Conservation (phyloP, 2,329 filamentous ascomycete species). For the Pyrenophora seminiperda region DNA sequence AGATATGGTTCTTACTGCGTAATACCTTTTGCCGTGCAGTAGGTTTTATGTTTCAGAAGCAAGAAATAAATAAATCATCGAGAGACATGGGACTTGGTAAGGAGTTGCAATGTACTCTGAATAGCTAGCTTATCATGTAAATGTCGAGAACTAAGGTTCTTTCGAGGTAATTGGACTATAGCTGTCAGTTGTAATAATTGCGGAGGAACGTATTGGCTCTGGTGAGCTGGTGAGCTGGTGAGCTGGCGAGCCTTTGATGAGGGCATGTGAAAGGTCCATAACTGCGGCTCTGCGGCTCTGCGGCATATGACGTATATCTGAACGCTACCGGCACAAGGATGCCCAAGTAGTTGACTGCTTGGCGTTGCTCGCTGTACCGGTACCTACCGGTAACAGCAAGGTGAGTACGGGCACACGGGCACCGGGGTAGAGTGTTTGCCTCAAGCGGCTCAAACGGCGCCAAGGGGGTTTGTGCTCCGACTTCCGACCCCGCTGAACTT, state of each 20-base stretch:
- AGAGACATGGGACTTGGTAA: too few species aligned
- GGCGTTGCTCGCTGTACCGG: neutral
- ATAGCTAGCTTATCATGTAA: too few species aligned
- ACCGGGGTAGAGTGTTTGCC: neutral
- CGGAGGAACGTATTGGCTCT: too few species aligned
- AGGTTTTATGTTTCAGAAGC: too few species aligned
- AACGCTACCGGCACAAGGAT: neutral
- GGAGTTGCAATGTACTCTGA: too few species aligned
- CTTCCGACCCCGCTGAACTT: conserved; percentile 14
- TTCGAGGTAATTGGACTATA: too few species aligned
- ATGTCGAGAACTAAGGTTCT: too few species aligned
- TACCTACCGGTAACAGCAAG: neutral
- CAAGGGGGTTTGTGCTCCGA: conserved; percentile 11
- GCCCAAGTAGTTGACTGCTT: neutral
- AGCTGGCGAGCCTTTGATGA: too few species aligned
- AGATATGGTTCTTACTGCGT: neutral
- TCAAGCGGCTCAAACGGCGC: conserved; percentile 6
- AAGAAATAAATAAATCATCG: too few species aligned
- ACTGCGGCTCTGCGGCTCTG: conserved; percentile 22
- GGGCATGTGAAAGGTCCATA: conserved; percentile 1
- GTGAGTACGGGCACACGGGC: neutral
- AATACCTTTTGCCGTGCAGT: too few species aligned
- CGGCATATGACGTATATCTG: conserved; percentile 6
- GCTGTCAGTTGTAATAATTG: too few species aligned
- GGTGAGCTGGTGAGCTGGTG: too few species aligned